These are phyloP conservation scores for Podosphaera xanthii DNA, from an alignment of 2,329 filamentous ascomycete genomes.

Conservation along the genomic window DNA sequence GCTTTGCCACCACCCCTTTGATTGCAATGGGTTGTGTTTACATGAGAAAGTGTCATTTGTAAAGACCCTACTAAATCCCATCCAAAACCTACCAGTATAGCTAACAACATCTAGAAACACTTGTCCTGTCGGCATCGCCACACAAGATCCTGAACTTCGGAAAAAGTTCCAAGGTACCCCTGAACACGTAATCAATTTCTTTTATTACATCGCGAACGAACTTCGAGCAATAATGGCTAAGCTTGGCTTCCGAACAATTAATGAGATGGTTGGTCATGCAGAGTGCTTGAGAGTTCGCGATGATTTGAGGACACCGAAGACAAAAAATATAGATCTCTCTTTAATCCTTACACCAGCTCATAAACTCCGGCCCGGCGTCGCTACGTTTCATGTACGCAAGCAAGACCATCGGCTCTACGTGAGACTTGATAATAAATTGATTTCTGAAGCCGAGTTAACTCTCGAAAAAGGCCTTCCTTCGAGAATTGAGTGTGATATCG, in stretches of 20 bases:
- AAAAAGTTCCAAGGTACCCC: conserved; percentile 86
- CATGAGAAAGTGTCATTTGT: conserved; percentile 42
- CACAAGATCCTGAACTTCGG: conserved; percentile 79
- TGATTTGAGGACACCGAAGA: conserved; percentile 71
- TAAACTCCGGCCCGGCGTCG: conserved; percentile 78
- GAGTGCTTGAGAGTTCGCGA: conserved; percentile 72
- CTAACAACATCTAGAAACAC: conserved; percentile 32
- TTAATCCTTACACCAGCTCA: conserved; percentile 90
- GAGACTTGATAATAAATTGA: conserved; percentile 89
- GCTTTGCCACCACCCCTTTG: conserved; percentile 80
- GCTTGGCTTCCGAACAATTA: conserved; percentile 82
- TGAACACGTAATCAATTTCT: conserved; percentile 92
- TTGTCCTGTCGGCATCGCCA: conserved; percentile 81
- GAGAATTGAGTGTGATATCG: conserved; percentile 82
- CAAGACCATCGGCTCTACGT: conserved; percentile 88
- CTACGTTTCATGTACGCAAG: conserved; percentile 93
- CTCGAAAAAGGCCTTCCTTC: conserved; percentile 86
- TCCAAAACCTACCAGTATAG: background rate
- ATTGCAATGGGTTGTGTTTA: conserved; percentile 96
- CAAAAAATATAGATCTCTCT: conserved; percentile 77
- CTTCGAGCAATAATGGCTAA: conserved; percentile 91
- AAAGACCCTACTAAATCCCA: background rate
- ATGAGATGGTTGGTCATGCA: conserved; percentile 90
- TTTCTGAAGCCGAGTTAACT: conserved; percentile 82
- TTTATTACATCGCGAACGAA: conserved; percentile 88